Evolutionary conservation across 2,329 filamentous ascomycete genomes (phyloP), one percentile per base, ranked within the genome.

Genomic region (Fusarium brachygibbosum): DNA sequence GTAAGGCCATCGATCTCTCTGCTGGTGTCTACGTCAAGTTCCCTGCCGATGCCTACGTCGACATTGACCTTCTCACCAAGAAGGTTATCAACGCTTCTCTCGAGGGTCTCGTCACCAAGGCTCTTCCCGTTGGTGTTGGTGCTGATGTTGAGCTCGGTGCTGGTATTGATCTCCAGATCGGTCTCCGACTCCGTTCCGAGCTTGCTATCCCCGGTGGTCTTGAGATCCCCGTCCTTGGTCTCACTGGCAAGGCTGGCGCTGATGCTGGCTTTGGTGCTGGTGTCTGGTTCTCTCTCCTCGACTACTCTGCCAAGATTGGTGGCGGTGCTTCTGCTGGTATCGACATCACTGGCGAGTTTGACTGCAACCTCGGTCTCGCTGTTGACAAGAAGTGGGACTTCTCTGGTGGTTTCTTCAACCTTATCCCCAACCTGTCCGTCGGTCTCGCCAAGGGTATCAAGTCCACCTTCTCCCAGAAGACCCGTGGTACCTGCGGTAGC

Each of bases 281-380:
- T 56, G 76, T 87, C 44, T 87, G 80, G 73, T 82, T 82, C 61
- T 84, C 88, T 76, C 74, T 89, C 10, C 80, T 86, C 16, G 83
- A 88, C 69, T 86, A 87, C 74, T 79, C 82, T 58, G 78, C 79
- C 63, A 74, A 78, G 53, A 78, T 84, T 62, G 79, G 79, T 49
- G 74, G 71, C 28, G 77, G 76, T 10, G 73, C 72, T 13, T 52
- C 67, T 35, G 83, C 82, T 74, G 79, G 76, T 40, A 66, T 84
- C 11, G 66, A 71, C 34, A 50, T 71, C 29, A 42, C 58, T 25
- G 70, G 66, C 5, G 37, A 69, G 29, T 69, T 72, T 19, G 63
- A 48, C 41, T 72, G 73, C 46, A 64, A 59, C 50, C 61, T 72
- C 13, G 73, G 74, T 52, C 41, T 75, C 35, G 64, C 62, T 42